These are phyloP conservation scores for Trichoderma sp. DNA, from an alignment of 2,329 filamentous ascomycete genomes.

Conservation along the genomic window DNA sequence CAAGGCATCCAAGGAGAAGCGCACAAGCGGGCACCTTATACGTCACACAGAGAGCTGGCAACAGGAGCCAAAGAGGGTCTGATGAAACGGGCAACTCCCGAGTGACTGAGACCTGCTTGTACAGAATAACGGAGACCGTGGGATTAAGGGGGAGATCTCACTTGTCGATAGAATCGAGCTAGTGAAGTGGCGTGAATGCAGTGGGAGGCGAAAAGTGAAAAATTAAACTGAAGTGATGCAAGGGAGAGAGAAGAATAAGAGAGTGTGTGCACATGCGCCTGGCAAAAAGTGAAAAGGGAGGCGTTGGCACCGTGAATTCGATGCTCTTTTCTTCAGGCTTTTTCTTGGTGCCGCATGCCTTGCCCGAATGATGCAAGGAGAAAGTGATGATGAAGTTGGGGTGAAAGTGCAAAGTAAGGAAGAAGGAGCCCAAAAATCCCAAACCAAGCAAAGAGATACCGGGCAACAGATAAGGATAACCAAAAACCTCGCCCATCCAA, in stretches of 20 bases:
- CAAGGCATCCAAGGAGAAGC: not conserved
- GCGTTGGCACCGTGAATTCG: not conserved
- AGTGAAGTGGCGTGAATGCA: slow-evolving; percentile 6
- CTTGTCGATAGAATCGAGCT: not conserved
- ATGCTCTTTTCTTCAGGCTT: not conserved
- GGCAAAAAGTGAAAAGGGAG: not conserved
- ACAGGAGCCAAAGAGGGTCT: not conserved
- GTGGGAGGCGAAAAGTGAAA: not conserved
- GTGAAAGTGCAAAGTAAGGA: not conserved
- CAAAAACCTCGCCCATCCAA: not conserved
- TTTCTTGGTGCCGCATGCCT: not conserved
- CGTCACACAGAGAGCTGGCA: not conserved
- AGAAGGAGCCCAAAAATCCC: not conserved
- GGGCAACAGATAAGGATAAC: not conserved
- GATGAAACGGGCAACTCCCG: not conserved
- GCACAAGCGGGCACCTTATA: not conserved
- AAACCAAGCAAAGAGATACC: not conserved
- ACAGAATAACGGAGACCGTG: not conserved
- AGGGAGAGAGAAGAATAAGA: not conserved
- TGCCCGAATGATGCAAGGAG: not conserved
- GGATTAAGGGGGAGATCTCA: not conserved
- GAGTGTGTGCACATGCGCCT: not conserved
- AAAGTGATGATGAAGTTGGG: not conserved
- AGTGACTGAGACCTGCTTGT: not conserved
- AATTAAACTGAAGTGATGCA: not conserved